Evolutionary conservation across 129 eudicot genomes (phyloP).

Genomic region (Centaurea solstitialis): DNA sequence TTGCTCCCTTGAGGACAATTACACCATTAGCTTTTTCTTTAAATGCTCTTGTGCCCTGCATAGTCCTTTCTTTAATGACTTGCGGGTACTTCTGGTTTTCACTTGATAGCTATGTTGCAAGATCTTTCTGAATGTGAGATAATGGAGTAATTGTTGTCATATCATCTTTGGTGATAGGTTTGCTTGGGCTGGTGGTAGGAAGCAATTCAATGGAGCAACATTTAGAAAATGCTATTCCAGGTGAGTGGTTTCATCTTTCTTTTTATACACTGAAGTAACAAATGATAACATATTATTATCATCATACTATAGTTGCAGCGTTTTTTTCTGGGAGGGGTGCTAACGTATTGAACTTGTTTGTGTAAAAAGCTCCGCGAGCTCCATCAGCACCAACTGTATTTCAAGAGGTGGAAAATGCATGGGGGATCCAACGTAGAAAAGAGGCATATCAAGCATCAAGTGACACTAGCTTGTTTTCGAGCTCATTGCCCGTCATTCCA

Average conservation of each 20-base stretch:
- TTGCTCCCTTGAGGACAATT: background rate
- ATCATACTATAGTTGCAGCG: background rate
- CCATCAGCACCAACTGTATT: constrained; percentile 30
- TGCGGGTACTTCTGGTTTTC: background rate
- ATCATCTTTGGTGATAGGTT: constrained; percentile 28
- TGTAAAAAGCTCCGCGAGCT: constrained; percentile 41
- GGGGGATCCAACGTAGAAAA: constrained; percentile 46
- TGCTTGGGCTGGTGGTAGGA: constrained; percentile 22
- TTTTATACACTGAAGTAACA: background rate
- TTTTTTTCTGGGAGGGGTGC: background rate
- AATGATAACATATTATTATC: background rate
- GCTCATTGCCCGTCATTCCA: constrained; percentile 76
- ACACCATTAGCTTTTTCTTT: background rate
- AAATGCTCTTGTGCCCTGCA: background rate
- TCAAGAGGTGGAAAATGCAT: constrained; percentile 53
- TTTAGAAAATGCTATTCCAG: constrained; percentile 23
- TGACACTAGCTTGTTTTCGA: constrained; percentile 78
- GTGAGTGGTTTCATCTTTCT: constrained; percentile 21
- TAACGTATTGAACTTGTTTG: background rate
- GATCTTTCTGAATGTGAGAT: background rate
- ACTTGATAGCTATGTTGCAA: background rate
- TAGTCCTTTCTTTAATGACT: background rate
- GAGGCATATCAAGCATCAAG: constrained; percentile 51
- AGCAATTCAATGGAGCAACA: constrained; percentile 43
- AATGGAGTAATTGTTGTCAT: background rate